Conservation (phyloP, 2,329 filamentous ascomycete genomes). For the Xylariomycetidae sp. region DNA sequence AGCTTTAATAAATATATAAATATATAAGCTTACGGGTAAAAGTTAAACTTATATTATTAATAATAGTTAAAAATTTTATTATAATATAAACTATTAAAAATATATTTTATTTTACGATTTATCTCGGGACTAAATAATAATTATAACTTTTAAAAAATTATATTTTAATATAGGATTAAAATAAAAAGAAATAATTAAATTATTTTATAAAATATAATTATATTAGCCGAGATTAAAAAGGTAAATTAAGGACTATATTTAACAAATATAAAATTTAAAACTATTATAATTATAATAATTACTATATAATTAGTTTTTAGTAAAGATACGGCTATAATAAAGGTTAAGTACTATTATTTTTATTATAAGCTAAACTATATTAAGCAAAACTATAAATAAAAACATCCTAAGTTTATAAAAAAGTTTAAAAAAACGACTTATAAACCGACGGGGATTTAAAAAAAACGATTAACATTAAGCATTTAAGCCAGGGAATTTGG, state of each 20-base stretch:
- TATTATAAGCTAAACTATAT: not conserved
- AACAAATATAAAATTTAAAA: not conserved
- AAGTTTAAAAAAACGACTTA: not conserved
- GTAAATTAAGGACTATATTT: not conserved
- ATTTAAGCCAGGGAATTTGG: not conserved
- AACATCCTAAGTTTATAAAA: not conserved
- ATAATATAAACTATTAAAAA: no score
- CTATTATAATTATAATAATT: no score
- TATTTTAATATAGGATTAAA: no score
- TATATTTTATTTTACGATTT: no score
- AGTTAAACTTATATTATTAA: not conserved
- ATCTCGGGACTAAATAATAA: no score
- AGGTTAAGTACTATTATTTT: not conserved
- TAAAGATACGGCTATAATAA: not conserved
- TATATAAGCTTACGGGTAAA: not conserved
- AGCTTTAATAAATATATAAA: not conserved
- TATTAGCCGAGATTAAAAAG: not conserved
- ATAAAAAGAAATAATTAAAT: not conserved
- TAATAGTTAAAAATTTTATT: not conserved
- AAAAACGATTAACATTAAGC: not conserved
- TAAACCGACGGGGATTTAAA: not conserved
- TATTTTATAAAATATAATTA: not conserved
- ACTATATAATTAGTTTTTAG: not conserved
- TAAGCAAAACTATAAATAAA: not conserved
- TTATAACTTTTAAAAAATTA: no score